A percentile compares a stretch with the other conserved stretches of the same genome.
phyloP scores from a whole-genome alignment of 2,329 filamentous ascomycete species.

The Phaeosphaeriaceae sp. region DNA sequence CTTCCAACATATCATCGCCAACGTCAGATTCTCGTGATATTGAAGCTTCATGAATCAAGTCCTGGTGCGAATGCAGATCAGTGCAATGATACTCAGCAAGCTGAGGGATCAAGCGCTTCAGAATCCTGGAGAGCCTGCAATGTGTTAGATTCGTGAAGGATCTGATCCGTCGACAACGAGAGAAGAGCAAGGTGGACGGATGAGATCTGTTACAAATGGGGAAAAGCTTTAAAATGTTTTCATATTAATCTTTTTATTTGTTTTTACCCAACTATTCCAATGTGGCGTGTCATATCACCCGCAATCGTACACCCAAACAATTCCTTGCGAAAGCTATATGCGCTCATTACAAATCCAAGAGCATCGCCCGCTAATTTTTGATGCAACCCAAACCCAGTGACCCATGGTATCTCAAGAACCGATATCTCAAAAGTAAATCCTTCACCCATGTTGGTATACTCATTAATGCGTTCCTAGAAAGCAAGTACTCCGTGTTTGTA shows the following conservation, averaged over 20 bases:
- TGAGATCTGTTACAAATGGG: too few relatives aligned
- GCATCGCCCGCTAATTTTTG: neutral
- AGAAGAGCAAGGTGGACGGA: neutral
- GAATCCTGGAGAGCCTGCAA: neutral
- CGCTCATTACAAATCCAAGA: neutral
- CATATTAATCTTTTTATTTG: too few relatives aligned
- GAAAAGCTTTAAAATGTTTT: too few relatives aligned
- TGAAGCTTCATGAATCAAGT: neutral
- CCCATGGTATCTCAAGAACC: neutral
- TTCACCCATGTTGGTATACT: neutral
- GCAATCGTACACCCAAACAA: too few relatives aligned
- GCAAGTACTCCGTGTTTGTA: neutral
- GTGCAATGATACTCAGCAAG: neutral
- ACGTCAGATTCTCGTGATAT: neutral
- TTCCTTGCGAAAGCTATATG: too few relatives aligned
- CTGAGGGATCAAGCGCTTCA: neutral
- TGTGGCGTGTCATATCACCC: too few relatives aligned
- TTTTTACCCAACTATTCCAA: too few relatives aligned
- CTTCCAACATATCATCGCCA: neutral
- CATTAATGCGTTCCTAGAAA: neutral
- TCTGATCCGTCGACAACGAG: neutral
- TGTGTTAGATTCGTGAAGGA: neutral
- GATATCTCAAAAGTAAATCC: neutral
- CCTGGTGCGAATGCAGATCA: neutral
- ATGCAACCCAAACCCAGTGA: neutral